Evolutionary conservation across 441 rosid genomes (phyloP).

Genomic region (Populus tomentosa): DNA sequence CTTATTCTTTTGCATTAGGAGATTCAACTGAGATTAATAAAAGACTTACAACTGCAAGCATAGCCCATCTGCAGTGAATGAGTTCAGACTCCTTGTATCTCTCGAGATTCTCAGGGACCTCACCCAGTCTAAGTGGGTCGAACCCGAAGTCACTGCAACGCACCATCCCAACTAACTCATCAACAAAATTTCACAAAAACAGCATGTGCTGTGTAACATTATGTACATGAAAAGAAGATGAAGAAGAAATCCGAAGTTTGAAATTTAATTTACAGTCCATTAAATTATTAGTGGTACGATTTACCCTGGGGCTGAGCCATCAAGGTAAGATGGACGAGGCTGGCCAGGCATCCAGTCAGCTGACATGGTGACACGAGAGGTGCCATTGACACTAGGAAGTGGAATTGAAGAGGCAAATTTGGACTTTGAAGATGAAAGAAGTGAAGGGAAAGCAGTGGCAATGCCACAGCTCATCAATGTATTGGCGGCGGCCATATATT

Average conservation of each 20-base stretch:
- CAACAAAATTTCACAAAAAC: neutral
- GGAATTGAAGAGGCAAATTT: conserved; percentile 46
- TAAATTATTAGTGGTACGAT: neutral
- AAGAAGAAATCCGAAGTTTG: no score
- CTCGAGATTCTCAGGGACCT: conserved; percentile 93
- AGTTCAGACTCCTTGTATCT: conserved; percentile 96
- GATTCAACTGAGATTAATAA: neutral
- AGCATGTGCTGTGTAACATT: no score
- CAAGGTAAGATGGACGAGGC: conserved; percentile 93
- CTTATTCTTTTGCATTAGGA: no score
- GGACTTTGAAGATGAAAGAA: conserved; percentile 80
- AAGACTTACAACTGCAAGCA: conserved; percentile 94
- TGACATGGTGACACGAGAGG: conserved; percentile 65
- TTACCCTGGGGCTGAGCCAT: conserved; percentile 96
- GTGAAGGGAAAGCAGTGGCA: conserved; percentile 74
- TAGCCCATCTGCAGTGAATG: conserved; percentile 98
- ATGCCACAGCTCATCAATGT: conserved; percentile 76
- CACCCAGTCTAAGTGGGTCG: conserved; percentile 93
- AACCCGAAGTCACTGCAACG: conserved; percentile 82
- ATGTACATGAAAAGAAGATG: no score
- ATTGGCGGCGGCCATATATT: conserved; percentile 52
- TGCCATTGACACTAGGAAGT: conserved; percentile 34
- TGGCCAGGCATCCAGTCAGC: conserved; percentile 99
- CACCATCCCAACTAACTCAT: neutral
- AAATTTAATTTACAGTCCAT: no score